These are phyloP conservation scores for Erigeron philadelphicus DNA, from an alignment of 140 eudicot genomes.

Conservation along the genomic window DNA sequence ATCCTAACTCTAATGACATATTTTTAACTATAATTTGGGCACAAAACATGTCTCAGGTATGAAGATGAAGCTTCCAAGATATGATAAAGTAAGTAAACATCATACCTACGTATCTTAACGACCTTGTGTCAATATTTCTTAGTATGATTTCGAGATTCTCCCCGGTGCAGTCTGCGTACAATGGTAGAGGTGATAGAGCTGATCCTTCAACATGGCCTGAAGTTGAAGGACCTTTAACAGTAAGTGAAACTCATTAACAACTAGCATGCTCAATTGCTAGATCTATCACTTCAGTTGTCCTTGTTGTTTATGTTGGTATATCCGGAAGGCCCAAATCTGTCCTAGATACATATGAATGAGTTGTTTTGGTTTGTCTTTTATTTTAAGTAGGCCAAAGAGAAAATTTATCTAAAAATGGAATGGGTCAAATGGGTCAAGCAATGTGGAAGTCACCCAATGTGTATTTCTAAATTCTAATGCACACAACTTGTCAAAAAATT, in stretches of 20 bases:
- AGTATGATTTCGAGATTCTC: conserved; percentile 15
- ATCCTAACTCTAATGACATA: conserved; percentile 1
- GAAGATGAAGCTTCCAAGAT: conserved; percentile 92
- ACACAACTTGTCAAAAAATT: not conserved
- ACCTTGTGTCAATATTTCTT: not conserved
- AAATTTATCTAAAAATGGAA: not conserved
- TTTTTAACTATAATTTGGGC: conserved; percentile 15
- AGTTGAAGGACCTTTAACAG: conserved; percentile 90
- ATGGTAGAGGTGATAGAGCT: conserved; percentile 94
- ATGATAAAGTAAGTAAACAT: conserved; percentile 60
- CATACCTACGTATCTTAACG: conserved; percentile 2
- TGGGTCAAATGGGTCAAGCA: not conserved
- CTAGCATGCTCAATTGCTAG: not conserved
- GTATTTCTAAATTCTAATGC: not conserved
- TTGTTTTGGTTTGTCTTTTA: not conserved
- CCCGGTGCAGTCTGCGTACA: conserved; percentile 75
- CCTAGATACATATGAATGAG: not conserved
- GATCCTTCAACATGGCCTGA: conserved; percentile 95
- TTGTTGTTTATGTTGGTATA: not conserved
- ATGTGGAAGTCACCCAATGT: not conserved
- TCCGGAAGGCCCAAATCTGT: not conserved
- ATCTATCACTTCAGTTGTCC: not conserved
- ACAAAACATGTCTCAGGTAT: conserved; percentile 42
- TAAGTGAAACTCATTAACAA: conserved; percentile 31
- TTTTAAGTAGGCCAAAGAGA: not conserved